Evolutionary conservation across 257 asterid species (phyloP), one percentile per base, ranked within the genome.

Genomic region (Dorcoceras hygrometricum): DNA sequence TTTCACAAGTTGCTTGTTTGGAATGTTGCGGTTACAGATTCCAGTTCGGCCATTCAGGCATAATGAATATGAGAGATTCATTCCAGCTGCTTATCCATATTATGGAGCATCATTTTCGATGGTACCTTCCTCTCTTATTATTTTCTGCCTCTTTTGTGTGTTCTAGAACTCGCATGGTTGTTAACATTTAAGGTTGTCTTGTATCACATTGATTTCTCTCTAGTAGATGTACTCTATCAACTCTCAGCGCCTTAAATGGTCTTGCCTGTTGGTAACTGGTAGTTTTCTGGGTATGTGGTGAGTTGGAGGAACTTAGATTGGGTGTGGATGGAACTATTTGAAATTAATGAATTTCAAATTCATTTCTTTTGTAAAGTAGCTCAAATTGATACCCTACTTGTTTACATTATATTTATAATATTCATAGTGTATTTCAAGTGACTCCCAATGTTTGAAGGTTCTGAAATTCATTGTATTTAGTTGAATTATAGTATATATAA

Each of bases 21-120:
- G 9, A 51, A 68, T 76, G 72, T 56, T 69, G 18, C 27, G 22
- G 67, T 63, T 75, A 80, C 95, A 91, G 98, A 91, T 91, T 71
- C 98, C 98, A 54, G 98, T 91, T 66, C 86, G 96, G 28, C 98
- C 98, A n/a, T 91, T 73, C 88, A 86, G 88, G 57, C 98, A 91
- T 66, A 84, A 89, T 8, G 96, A 91, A 77, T 91, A 91, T 31
- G 98, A 91, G 68, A 84, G 98, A 77, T 91, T 91, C 68, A 80
- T 91, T 68, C 77, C 90, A 53, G 81, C 96, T 62, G 96, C 98
- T 58, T 86, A 71, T 73, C 98, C 98, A 43, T 91, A 91, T 75
- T 89, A 91, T 55, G 96, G 95, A 72, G 87, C 90, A 62, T 91
- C 98, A 46, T 89, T 87, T 76, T 75, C 95, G 14, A 87, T 83